Base-by-base conservation (phyloP, 768 basidiomycete species). In the Cystobasidium onofrii region DNA sequence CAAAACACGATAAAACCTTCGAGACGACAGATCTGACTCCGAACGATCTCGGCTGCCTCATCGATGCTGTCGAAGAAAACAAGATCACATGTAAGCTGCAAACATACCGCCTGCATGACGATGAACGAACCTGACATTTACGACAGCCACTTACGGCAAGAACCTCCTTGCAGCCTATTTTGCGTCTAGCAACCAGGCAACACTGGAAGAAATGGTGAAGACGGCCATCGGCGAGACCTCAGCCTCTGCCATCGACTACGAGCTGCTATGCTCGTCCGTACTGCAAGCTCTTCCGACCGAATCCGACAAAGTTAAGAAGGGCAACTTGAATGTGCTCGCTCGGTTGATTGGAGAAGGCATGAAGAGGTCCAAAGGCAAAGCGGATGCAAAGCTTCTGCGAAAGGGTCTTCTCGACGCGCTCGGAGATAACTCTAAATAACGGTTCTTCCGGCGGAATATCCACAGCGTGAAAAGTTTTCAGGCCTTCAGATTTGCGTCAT, bases 261-360 rank as follows among this genome's bases (percentile, higher is more conserved):
- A 83, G 44, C 77, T 76, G 0, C 81, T 91, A 65, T 91, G 92
- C 80, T 78, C 79, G 57, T 81, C 85, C n/a, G 88, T 88, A 0
- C 87, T 96, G 34, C 80, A 81, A 13, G 84, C 84, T 0, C 83
- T 90, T 55, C 90, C 91, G 0, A 81, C 83, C 46, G 90, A 92
- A 78, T 87, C 85, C 1, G 84, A 84, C 2, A 88, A 87, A 20
- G 85, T 89, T 44, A 85, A 85, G 18, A 82, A 83, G 20, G 93
- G 94, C 0, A 88, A 89, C 66, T 81, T 81, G n/a, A 89, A 88
- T 74, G 91, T 91, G 4, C 76, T 93, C 44, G 90, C 90, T 82
- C 88, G 88, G 75, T 84, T 97, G 54, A 84, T 94, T 0, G 93
- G 93, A 0, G 84, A 86, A 77, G 90, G 95, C 33, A 93, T 97